Base-by-base conservation (phyloP, 139 green algal genomes). In the Yamagishiella unicocca region DNA sequence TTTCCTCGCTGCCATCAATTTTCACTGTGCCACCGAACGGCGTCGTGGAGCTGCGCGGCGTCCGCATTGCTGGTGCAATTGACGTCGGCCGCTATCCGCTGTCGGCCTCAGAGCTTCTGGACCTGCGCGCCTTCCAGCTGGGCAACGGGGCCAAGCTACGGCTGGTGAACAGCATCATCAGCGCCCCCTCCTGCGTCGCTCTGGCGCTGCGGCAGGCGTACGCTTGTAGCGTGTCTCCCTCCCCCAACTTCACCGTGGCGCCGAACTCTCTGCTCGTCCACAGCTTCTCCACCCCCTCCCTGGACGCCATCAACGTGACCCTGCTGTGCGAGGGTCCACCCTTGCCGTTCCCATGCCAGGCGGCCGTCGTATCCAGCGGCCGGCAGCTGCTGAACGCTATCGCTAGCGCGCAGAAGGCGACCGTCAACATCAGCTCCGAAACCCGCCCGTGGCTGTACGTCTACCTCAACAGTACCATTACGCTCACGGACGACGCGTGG, bases 181-280 rank as follows among this genome's bases (percentile, higher is more conserved):
- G 7, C 66, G 45, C 66, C 33, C 66, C 66, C 4, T 74, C 66
- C 12, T 74, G n/a, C 31, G 21, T 2, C 35, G 31, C 31, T 1
- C 66, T 74, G 4, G 27, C 37, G 9, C 66, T 46, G 31, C 31
- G 45, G 33, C 66, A 74, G 66, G 66, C 66, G 17, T 74, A 46
- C 31, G 66, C 33, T 9, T 74, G 66, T 22, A 35, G 2, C 33
- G 9, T 43, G 14, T 45, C 31, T 46, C 66, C 66, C n/a, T 74
- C 66, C 22, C 66, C 66, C 31, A 74, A 74, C 66, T 74, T 74
- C 6, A 74, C 66, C 31, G 66, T 74, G 31, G 45, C 66, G 3
- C 31, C 31, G 14, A 74, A 33, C 2, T 42, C 31, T 35, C 66
- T 74, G 10, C 2, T 74, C 31, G 66, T 74, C 7, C 66, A 74